Evolutionary conservation across 1,284 basidiomycete species (phyloP), one percentile per base, ranked within the genome.

Genomic region (Flammula alnicola): DNA sequence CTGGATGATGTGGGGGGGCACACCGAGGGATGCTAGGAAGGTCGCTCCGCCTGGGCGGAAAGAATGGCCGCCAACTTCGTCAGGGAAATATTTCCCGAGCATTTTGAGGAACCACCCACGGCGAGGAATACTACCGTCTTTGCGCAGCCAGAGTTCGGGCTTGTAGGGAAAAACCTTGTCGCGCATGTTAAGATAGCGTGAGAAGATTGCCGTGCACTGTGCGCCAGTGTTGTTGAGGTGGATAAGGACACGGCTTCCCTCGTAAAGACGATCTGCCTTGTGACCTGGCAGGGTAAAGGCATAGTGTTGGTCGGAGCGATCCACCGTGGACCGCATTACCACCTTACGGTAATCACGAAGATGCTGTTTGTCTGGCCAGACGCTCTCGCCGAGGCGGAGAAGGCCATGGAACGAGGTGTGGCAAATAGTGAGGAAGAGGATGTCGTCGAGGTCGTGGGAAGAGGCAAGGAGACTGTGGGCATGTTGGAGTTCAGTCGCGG

Each of bases 231-330:
- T 32, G 2, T 9, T 27, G 11, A 27, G 12, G 3, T 26, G 26
- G 12, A 65, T 56, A 30, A 61, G 26, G 42, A 70, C 46, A 2
- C 12, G 29, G 40, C 63, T 68, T 0, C 70, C 70, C 42, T 68
- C 56, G 47, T 66, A 74, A 23, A 63, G 59, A 0, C 41, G 44
- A 49, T 72, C 68, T 3, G 65, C 65, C 51, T 73, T 73, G 51
- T 48, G 68, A 2, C 29, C 31, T 0, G 69, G 70, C 0, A 72
- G 51, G n/a, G 46, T 9, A 39, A 62, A 66, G 1, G 33, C 23
- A 26, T 44, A 58, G 3, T 5, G 5, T 1, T 36, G 8, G 4
- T 39, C 12, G 3, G n/a, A 14, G 6, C 54, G 8, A 5, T 10
- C 11, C 11, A 52, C 36, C 0, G 48, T 33, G 0, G 31, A 20